Percentiles rank a stretch among this genome's conserved stretches.
These are phyloP conservation scores for Cercospora beticola DNA, from an alignment of 2,329 filamentous ascomycete genomes.

Conservation along the genomic window DNA sequence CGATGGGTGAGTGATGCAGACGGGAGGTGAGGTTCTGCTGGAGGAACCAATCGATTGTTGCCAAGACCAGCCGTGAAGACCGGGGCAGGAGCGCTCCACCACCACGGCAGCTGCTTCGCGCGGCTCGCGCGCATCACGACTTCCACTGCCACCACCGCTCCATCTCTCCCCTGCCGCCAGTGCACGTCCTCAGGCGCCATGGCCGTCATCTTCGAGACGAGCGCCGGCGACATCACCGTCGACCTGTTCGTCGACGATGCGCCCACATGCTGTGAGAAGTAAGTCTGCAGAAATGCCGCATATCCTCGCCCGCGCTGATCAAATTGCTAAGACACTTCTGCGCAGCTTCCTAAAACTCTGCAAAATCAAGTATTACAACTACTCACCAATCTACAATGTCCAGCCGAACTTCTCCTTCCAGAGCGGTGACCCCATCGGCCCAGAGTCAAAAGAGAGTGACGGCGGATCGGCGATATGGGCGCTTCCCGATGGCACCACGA, in stretches of 20 bases:
- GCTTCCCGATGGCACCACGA: conserved; percentile 62
- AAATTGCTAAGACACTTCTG: conserved; percentile 52
- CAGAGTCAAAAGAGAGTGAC: conserved; percentile 79
- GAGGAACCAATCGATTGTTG: neutral
- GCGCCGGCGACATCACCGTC: conserved; percentile 88
- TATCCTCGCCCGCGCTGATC: conserved; percentile 51
- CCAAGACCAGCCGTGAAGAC: neutral
- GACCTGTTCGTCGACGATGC: conserved; percentile 87
- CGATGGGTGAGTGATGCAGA: neutral
- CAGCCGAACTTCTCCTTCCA: conserved; percentile 97
- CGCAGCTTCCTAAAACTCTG: conserved; percentile 93
- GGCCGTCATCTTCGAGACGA: conserved; percentile 94
- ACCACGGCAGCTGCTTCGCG: neutral
- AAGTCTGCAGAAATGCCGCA: conserved; percentile 44
- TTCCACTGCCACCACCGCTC: neutral
- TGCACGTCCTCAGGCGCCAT: conserved; percentile 50
- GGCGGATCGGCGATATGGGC: conserved; percentile 95
- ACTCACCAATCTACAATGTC: conserved; percentile 84
- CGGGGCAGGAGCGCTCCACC: neutral
- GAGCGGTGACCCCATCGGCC: conserved; percentile 89
- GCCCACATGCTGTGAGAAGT: conserved; percentile 94
- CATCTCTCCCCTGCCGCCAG: neutral
- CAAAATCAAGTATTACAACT: conserved; percentile 99
- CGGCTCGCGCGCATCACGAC: neutral
- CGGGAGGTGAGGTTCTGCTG: neutral